A percentile compares a stretch with the other conserved stretches of the same genome.
Evolutionary conservation across 2,329 filamentous ascomycete genomes (phyloP).

Genomic region (Clathrospora elynae): DNA sequence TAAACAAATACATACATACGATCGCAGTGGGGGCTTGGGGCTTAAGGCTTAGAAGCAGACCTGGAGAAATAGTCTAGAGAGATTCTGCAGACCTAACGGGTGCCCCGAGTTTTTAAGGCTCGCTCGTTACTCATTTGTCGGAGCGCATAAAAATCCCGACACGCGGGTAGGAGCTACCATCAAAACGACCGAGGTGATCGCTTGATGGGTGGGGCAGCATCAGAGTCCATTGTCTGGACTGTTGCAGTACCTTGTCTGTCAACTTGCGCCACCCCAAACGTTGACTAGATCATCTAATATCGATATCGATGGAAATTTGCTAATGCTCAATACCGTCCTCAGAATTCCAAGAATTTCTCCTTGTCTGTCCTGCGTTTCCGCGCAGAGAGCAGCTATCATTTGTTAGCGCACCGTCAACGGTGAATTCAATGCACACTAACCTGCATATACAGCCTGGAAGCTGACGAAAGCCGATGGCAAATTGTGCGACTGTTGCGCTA

Average conservation of each 20-base stretch:
- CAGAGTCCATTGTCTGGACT: too few species aligned
- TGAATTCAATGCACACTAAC: constrained; percentile 13
- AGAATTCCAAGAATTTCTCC: constrained; percentile 21
- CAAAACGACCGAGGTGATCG: too few species aligned
- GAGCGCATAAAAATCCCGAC: too few species aligned
- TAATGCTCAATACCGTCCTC: constrained; percentile 26
- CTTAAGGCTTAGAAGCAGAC: too few species aligned
- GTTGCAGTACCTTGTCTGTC: constrained; percentile 26
- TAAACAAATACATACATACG: too few species aligned
- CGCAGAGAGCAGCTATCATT: constrained; percentile 24
- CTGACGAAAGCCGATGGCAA: constrained; percentile 37
- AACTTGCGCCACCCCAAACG: constrained; percentile 39
- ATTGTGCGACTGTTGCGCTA: constrained; percentile 45
- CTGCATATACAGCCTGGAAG: constrained; percentile 40
- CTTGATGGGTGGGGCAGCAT: too few species aligned
- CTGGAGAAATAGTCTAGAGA: too few species aligned
- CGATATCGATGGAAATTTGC: constrained; percentile 35
- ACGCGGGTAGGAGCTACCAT: too few species aligned
- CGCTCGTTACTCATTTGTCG: too few species aligned
- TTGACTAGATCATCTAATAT: constrained; percentile 33
- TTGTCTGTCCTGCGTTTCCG: constrained; percentile 29
- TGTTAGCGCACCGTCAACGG: constrained; percentile 2
- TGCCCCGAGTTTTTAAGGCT: too few species aligned
- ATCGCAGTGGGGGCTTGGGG: too few species aligned
- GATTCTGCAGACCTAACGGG: too few species aligned